A percentile compares a stretch with the other conserved stretches of the same genome.
These are phyloP conservation scores for Asterella californica DNA, from an alignment of 225 moss, liverwort and hornwort genomes.

Conservation along the genomic window DNA sequence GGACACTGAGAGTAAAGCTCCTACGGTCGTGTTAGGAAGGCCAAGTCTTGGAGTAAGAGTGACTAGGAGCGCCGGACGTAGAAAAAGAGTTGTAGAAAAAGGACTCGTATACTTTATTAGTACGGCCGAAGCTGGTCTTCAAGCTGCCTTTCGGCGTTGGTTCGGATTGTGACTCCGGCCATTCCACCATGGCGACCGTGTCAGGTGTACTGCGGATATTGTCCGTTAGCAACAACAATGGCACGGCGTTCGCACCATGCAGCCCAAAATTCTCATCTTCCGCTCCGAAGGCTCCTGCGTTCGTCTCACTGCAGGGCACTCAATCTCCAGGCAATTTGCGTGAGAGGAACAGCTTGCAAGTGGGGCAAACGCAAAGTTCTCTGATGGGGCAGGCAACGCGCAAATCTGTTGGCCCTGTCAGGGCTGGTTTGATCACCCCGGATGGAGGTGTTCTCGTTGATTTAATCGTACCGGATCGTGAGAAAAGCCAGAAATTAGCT, in stretches of 20 bases:
- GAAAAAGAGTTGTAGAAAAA: not conserved
- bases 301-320: conserved; percentile 26
- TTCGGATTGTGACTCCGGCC: not conserved
- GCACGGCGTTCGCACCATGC: not conserved
- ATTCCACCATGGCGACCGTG: conserved; percentile 23
- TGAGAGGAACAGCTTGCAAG: conserved; percentile 1
- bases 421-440: conserved; percentile 61
- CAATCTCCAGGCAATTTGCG: not conserved
- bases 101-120: not conserved
- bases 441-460: conserved; percentile 85
- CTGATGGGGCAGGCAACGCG: not conserved
- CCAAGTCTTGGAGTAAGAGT: too few species aligned
- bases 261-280: conserved; percentile 15
- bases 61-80: not conserved
- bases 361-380: conserved; percentile 1
- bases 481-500: conserved; percentile 38
- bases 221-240: conserved; percentile 21
- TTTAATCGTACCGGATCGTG: conserved; percentile 51
- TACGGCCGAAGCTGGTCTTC: too few species aligned
- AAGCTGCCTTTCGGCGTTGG: not conserved
- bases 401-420: conserved; percentile 11
- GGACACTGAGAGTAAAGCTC: too few species aligned
- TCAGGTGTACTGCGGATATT: conserved; percentile 14
- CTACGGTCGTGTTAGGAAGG: too few species aligned
- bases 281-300: not conserved